Conservation (phyloP, 1,139 yeast genomes). For the Yamadazyma dushanensis region DNA sequence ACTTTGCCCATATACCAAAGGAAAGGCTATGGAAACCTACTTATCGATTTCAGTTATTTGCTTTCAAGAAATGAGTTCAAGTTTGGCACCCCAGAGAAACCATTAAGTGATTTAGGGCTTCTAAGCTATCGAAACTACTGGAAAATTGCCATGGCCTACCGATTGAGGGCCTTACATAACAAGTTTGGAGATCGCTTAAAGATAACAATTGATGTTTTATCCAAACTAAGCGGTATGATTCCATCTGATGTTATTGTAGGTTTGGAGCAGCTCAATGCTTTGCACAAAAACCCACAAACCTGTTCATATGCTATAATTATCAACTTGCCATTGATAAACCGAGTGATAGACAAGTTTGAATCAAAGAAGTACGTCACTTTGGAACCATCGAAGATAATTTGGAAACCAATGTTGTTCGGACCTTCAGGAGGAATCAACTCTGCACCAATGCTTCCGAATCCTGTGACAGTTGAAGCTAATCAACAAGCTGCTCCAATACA, state of each 20-base stretch:
- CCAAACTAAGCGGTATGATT: conserved; percentile 79
- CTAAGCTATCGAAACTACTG: conserved; percentile 86
- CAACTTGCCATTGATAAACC: conserved; percentile 45
- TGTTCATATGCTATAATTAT: conserved; percentile 55
- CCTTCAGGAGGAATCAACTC: conserved; percentile 80
- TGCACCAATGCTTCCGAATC: conserved; percentile 38
- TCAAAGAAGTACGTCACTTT: conserved; percentile 53
- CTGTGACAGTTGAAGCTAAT: conserved; percentile 1
- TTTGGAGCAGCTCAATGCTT: conserved; percentile 69
- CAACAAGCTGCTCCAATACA: conserved; percentile 16
- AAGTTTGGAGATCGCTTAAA: conserved; percentile 18
- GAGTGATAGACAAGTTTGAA: conserved; percentile 54
- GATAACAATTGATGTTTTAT: conserved; percentile 58
- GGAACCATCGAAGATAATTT: conserved; percentile 54
- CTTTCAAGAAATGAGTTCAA: conserved; percentile 72
- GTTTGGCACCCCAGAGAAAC: conserved; percentile 93
- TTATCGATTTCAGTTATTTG: conserved; percentile 87
- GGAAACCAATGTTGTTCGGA: conserved; percentile 85
- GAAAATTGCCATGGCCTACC: conserved; percentile 63
- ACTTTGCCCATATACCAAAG: conserved; percentile 88
- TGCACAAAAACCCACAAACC: conserved; percentile 47
- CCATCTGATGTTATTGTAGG: conserved; percentile 87
- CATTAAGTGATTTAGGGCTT: conserved; percentile 83
- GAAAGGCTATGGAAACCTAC: conserved; percentile 83
- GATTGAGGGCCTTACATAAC: conserved; percentile 30